phyloP scores from a whole-genome alignment of 345 rosid species.

The Populus pruinosa region DNA sequence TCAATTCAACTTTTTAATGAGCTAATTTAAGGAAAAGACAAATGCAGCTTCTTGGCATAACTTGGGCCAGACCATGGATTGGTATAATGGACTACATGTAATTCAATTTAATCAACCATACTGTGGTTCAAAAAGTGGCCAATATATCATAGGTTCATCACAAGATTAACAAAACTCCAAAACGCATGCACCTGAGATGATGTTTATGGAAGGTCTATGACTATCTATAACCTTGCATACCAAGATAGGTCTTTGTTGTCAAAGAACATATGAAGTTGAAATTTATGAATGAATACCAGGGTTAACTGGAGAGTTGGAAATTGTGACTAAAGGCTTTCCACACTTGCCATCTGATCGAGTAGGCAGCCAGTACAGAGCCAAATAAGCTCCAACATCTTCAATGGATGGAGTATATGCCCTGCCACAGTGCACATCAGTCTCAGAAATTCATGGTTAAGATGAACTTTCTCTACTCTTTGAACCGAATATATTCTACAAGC shows the following conservation, averaged over 20 bases:
- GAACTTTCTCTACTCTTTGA: constrained; percentile 6
- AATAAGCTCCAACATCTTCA: constrained; percentile 76
- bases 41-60: not conserved
- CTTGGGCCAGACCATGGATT: not conserved
- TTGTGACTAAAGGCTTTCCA: constrained; percentile 74
- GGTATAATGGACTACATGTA: not conserved
- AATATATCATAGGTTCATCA: not conserved
- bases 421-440: constrained; percentile 23
- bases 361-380: constrained; percentile 82
- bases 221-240: not conserved
- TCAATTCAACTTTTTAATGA: constrained; percentile 22
- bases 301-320: constrained; percentile 64
- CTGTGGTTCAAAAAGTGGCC: not conserved
- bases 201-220: not conserved
- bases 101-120: not conserved
- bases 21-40: not conserved
- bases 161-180: not conserved
- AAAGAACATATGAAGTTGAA: not conserved
- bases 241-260: not conserved
- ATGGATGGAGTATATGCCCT: constrained; percentile 81
- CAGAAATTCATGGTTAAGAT: not conserved
- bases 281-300: constrained; percentile 50
- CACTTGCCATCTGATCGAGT: constrained; percentile 78
- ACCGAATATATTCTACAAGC: constrained; percentile 12
- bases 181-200: not conserved